Evolutionary conservation across 768 basidiomycete species (phyloP).

Genomic region (Mycena amicta): DNA sequence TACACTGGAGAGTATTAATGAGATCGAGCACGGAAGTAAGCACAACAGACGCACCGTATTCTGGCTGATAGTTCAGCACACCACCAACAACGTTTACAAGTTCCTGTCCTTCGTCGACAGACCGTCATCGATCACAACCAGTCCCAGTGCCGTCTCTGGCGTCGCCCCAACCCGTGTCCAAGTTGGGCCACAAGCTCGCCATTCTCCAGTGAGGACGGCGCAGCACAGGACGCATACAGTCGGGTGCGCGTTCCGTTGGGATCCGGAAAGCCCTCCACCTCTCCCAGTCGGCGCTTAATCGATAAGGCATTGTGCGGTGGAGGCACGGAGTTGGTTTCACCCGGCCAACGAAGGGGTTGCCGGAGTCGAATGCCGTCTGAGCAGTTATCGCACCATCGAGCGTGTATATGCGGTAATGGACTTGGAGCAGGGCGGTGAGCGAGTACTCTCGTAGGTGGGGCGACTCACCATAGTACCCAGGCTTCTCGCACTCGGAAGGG

Average conservation of each 20-base stretch:
- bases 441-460: too few species aligned
- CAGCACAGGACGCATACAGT: constrained; percentile 2
- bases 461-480: too few species aligned
- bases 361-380: not conserved
- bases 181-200: constrained; percentile 1
- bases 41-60: too few species aligned
- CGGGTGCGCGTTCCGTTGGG: not conserved
- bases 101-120: too few species aligned
- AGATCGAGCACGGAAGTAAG: too few species aligned
- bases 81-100: too few species aligned
- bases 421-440: too few species aligned
- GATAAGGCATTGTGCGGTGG: constrained; percentile 6
- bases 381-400: not conserved
- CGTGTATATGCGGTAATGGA: constrained; percentile 4
- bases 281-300: constrained; percentile 1
- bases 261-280: constrained; percentile 4
- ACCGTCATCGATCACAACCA: not conserved
- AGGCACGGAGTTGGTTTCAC: constrained; percentile 6
- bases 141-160: constrained; percentile 4
- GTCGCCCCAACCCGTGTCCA: constrained; percentile 2
- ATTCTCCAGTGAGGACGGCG: not conserved
- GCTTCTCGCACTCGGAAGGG: too few species aligned
- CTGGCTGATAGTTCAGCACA: too few species aligned
- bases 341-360: constrained; percentile 7
- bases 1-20: constrained; percentile 1